Base-by-base conservation (phyloP, 1,139 yeast genomes). In the Yamadazyma atlantica region DNA sequence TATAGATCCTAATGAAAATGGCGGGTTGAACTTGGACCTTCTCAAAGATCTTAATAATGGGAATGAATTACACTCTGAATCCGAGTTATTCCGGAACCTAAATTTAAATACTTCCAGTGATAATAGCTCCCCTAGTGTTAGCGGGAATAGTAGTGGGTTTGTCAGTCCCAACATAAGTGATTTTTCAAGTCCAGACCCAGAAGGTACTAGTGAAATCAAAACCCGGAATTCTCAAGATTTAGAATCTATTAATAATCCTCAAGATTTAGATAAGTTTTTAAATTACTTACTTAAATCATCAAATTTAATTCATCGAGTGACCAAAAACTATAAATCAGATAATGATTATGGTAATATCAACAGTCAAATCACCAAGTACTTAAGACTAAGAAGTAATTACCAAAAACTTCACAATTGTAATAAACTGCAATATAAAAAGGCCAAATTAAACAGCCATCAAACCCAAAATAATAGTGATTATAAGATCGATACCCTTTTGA, bases 201-300 rank as follows among this genome's bases (percentile, higher is more conserved):
- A 29, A 18, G 25, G 16, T 18, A 8, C 15, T 12, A 29, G 11
- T n/a, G 32, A 19, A 4, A 15, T 13, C 30, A 19, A 23, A 26
- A 25, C 22, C 12, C 41, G 34, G 3, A 51, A 51, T 34, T 55
- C 57, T 36, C 71, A 69, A 22, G 50, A 68, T 47, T 50, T 71
- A 23, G 76, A 70, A 38, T 56, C 60, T 13, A 67, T 71, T 35
- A 66, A 66, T 43, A 67, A 68, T 40, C 52, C 68, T 26, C 64
- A 66, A 42, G 77, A 71, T 50, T 58, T 71, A 45, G 69, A 71
- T 44, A 63, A 64, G 46, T 69, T 69, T 41, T 52, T 71, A 34
- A 62, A 60, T n/a, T 70, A 69, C 44, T 53, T 67, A 29, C 62
- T 65, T 29, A 69, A 64, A 40, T 66, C 68, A 13, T 59, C 71